Base-by-base conservation (phyloP, 305 asterid genomes). In the Fraxinus angustifolia region DNA sequence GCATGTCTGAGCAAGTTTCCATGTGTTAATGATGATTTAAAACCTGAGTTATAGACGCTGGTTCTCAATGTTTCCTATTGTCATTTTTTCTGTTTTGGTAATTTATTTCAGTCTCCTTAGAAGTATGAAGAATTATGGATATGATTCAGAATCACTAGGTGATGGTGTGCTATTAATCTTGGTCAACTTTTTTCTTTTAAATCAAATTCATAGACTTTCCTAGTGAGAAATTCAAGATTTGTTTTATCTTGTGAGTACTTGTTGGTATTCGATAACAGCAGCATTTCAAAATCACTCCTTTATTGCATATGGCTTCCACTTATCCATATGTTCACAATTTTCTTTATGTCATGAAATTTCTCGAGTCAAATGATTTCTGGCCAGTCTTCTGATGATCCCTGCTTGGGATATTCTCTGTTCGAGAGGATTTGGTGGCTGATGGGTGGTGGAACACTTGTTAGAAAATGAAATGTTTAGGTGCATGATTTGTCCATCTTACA, bases 31-130 rank as follows among this genome's bases (percentile, higher is more conserved):
- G 72, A 38, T 58, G 50, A 50, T 17, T 81, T 62, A 21, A 21
- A 21, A 26, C 76, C 70, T 65, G 70, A 58, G 23, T 75, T 17
- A 35, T 58, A 60, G 75, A 60, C n/a, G 76, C 67, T 33, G 77
- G 50, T 10, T 33, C 45, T 45, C 42, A 14, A 42, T 56, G 31
- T 81, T 35, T 12, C 33, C n/a, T 38, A 21, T 58, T 33, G 31
- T 21, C 17, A 31, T 56, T 50, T 35, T 36, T 56, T 50, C 38
- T 34, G 40, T 73, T 31, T 56, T 62, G 8, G n/a, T 73, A 35
- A 50, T 10, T 23, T 48, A 45, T 34, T 50, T 16, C 38, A 36
- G 50, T 8, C 28, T 73, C 75, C 75, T 81, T 38, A 17, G 8
- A 73, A 48, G 26, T 8, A 31, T 17, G 80, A 17, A 53, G 38